A percentile compares a stretch with the other conserved stretches of the same genome.
Evolutionary conservation across 768 basidiomycete species (phyloP).

Genomic region (Cytidiella melzeri): DNA sequence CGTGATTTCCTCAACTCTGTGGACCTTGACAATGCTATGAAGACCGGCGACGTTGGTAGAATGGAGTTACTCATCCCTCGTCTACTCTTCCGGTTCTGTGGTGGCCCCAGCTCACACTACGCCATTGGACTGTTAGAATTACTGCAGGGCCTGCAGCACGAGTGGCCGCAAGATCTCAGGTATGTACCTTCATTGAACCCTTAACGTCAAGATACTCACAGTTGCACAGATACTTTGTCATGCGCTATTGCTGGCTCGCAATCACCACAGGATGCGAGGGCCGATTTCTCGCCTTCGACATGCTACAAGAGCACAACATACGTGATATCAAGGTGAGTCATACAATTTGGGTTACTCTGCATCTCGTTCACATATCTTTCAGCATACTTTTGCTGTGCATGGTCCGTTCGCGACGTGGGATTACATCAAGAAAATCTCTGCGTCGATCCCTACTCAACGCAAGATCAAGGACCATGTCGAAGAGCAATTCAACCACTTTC

Average conservation of each 20-base stretch:
- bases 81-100: slow-evolving; percentile 28
- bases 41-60: slow-evolving; percentile 26
- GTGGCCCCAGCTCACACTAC: slow-evolving; percentile 31
- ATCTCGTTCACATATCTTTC: neutral
- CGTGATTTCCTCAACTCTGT: slow-evolving; percentile 10
- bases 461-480: slow-evolving; percentile 2
- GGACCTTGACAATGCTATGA: slow-evolving; percentile 8
- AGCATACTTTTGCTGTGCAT: slow-evolving; percentile 1
- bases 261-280: slow-evolving; percentile 18
- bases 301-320: slow-evolving; percentile 32
- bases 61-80: slow-evolving; percentile 30
- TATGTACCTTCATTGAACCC: slow-evolving; percentile 4
- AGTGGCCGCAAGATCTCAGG: slow-evolving; percentile 21
- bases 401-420: slow-evolving; percentile 12
- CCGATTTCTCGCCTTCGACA: slow-evolving; percentile 24
- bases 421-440: slow-evolving; percentile 2
- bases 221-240: neutral
- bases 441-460: slow-evolving; percentile 1
- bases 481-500: slow-evolving; percentile 1
- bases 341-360: neutral
- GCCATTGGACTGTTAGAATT: slow-evolving; percentile 28
- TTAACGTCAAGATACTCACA: neutral
- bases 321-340: slow-evolving; percentile 29
- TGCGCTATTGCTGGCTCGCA: slow-evolving; percentile 9
- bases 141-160: slow-evolving; percentile 20